phyloP scores from a whole-genome alignment of 192 early-diverging fungal species.

The Mortierella hygrophila region DNA sequence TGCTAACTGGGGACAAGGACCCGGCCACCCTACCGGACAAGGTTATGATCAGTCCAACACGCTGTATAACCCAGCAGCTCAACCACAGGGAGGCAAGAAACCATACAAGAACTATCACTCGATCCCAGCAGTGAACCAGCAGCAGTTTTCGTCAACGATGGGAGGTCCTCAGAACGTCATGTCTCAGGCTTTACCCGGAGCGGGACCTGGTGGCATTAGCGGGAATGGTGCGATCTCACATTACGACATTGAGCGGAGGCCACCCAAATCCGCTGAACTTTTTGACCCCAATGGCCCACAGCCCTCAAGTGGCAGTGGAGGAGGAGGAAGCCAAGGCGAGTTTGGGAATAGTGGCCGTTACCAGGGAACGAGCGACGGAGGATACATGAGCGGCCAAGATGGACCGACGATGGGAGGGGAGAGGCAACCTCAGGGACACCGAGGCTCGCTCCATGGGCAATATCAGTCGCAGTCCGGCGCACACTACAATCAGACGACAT shows the following conservation, averaged over 20 bases:
- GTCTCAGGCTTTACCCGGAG: not conserved
- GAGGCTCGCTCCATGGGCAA: slow-evolving; percentile 1
- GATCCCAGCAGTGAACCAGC: slow-evolving; percentile 20
- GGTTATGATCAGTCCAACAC: slow-evolving; percentile 23
- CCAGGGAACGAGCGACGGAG: slow-evolving; percentile 21
- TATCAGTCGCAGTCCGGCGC: slow-evolving; percentile 1
- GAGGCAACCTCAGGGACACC: slow-evolving; percentile 11
- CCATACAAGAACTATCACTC: slow-evolving; percentile 22
- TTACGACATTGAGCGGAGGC: slow-evolving; percentile 46
- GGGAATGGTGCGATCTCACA: slow-evolving; percentile 18
- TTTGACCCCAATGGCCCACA: slow-evolving; percentile 47
- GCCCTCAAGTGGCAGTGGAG: slow-evolving; percentile 6
- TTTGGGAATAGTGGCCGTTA: not conserved
- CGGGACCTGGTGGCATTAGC: slow-evolving; percentile 11
- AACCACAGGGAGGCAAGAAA: slow-evolving; percentile 24
- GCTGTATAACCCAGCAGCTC: slow-evolving; percentile 18
- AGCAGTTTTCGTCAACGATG: slow-evolving; percentile 15
- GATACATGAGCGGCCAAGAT: slow-evolving; percentile 3
- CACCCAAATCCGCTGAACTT: slow-evolving; percentile 46
- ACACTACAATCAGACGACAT: slow-evolving; percentile 13
- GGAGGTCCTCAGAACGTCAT: not conserved
- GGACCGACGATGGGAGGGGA: not conserved
- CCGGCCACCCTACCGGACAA: not conserved
- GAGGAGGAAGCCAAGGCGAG: slow-evolving; percentile 10
- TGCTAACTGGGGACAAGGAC: slow-evolving; percentile 30